Percentiles rank a stretch among this genome's conserved stretches.
Conservation (phyloP, 139 green algal genomes). For the Nannochloris sp. region DNA sequence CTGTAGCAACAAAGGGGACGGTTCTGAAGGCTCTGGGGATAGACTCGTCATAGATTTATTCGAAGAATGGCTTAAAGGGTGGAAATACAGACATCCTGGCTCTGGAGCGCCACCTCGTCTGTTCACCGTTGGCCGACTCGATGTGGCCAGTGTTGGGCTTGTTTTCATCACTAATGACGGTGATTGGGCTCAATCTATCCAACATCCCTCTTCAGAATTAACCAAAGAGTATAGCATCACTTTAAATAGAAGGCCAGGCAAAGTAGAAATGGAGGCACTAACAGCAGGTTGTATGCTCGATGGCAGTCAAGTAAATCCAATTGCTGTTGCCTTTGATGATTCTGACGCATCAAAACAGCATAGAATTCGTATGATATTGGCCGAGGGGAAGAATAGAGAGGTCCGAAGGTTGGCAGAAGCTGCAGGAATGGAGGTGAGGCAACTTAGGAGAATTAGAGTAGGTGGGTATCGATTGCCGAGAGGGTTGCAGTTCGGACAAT, state of each 20-base stretch:
- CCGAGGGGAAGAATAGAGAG: conserved; percentile 80
- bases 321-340: conserved; percentile 24
- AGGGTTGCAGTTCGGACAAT: conserved; percentile 49
- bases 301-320: conserved; percentile 34
- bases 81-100: conserved; percentile 2
- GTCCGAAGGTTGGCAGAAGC: conserved; percentile 59
- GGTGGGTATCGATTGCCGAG: conserved; percentile 68
- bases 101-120: conserved; percentile 56
- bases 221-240: conserved; percentile 75
- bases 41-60: conserved; percentile 33
- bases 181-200: conserved; percentile 63
- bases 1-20: conserved; percentile 41
- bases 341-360: conserved; percentile 18
- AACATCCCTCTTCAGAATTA: conserved; percentile 48
- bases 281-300: conserved; percentile 27
- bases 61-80: conserved; percentile 13
- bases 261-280: conserved; percentile 39
- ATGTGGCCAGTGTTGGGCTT: conserved; percentile 80
- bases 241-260: conserved; percentile 24
- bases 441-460: conserved; percentile 70
- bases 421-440: conserved; percentile 62
- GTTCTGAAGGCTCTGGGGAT: background rate
- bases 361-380: conserved; percentile 58
- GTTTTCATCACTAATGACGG: conserved; percentile 97
- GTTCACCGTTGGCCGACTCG: conserved; percentile 90